Evolutionary conservation across 768 basidiomycete species (phyloP), one percentile per base, ranked within the genome.

Genomic region (Dentipellis fragilis): DNA sequence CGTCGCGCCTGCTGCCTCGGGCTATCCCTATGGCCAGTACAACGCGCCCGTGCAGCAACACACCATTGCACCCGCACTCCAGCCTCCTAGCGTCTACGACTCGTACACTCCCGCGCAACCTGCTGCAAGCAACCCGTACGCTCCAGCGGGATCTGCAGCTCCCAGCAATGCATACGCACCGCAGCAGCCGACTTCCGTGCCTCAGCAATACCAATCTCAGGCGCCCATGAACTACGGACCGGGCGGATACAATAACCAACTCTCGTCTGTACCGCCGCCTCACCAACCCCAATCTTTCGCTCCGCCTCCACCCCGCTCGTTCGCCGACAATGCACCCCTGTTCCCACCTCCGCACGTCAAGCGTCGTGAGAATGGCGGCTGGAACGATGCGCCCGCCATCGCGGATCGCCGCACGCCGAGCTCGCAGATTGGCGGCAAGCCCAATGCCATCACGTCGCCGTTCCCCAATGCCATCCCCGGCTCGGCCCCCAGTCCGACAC

Each of bases 341-440:
- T 80, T 86, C 1, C 79, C 83, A 3, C 83, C 83, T 34, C 80
- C 83, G 45, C 69, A 67, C 7, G 64, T 69, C 17, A 62, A 62
- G 51, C 75, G 75, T 58, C 72, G 73, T 29, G 87, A 86, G 51
- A 83, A 84, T 29, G 80, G 85, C 14, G 92, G 92, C 0, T 97
- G 93, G 93, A 97, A 97, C 63, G 94, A 97, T 68, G 83, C 92
- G 0, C 93, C 92, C 0, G 66, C 73, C 6, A 59, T 81, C 11
- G 61, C 73, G 14, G 65, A 77, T 16, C 68, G 77, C 42, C 82
- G 84, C 22, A 73, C 74, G 1, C 80, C 86, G 1, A 74, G 77
- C 19, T 70, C 77, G 5, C 63, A 74, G 34, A 76, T 67, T 54
- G 59, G 72, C 10, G 69, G 65, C 54, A 89, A 87, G 63, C 84